phyloP scores from a whole-genome alignment of 1,284 basidiomycete species.

The Kwoniella shivajii region DNA sequence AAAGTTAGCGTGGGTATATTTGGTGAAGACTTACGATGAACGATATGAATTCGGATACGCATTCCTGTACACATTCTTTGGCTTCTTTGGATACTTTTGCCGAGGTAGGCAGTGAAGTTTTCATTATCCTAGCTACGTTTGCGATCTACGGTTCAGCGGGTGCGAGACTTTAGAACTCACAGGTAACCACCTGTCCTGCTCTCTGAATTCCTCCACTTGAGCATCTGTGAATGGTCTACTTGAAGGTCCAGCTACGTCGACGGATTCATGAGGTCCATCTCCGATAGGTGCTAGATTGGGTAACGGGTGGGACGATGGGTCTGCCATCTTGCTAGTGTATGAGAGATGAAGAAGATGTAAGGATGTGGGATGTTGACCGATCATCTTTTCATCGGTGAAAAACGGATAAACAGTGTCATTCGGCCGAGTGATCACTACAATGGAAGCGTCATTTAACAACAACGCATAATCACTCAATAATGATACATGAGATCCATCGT shows the following conservation, averaged over 20 bases:
- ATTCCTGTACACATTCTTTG: slow-evolving; percentile 95
- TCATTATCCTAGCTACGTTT: slow-evolving; percentile 95
- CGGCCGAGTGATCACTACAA: neutral
- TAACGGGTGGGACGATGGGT: slow-evolving; percentile 9
- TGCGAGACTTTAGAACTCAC: slow-evolving; percentile 58
- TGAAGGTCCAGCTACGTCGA: slow-evolving; percentile 6
- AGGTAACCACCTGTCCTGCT: slow-evolving; percentile 87
- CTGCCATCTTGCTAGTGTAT: slow-evolving; percentile 8
- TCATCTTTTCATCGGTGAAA: neutral
- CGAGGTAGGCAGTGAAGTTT: slow-evolving; percentile 79
- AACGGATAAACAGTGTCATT: neutral
- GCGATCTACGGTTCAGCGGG: slow-evolving; percentile 67
- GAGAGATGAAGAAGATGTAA: neutral
- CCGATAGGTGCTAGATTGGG: slow-evolving; percentile 21
- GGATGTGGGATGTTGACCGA: neutral
- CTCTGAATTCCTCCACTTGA: slow-evolving; percentile 86
- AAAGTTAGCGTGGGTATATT: neutral
- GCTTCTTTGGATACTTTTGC: slow-evolving; percentile 97
- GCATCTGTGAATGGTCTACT: slow-evolving; percentile 70
- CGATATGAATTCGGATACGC: slow-evolving; percentile 92
- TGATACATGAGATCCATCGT: neutral
- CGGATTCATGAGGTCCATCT: slow-evolving; percentile 2
- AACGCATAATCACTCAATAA: neutral
- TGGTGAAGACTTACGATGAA: slow-evolving; percentile 64
- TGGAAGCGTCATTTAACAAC: neutral